Base-by-base conservation (phyloP, 2,329 filamentous ascomycete species). In the Botrytis byssoidea region DNA sequence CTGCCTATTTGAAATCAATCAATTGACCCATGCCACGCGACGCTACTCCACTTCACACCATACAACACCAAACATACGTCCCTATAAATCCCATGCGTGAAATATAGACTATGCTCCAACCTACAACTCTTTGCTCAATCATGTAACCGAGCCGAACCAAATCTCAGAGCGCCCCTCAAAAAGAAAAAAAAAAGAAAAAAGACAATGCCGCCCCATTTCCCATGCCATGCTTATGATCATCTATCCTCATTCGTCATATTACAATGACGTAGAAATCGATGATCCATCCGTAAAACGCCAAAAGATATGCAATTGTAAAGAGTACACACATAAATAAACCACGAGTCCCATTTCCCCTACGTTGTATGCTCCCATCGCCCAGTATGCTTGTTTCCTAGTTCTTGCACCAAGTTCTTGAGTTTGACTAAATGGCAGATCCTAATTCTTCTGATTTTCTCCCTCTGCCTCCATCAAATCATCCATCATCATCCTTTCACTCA, bases 401-500 rank as follows among this genome's bases (percentile, higher is more conserved):
- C 46, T 16, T 12, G 46, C 18, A 51, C 20, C 64, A 35, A 20
- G 14, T n/a, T 51, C 65, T n/a, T 29, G 35, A 67, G n/a, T 40
- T 29, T 40, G 32, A 22, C 35, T 25, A 9, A n/a, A 37, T 67
- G 32, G 22, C 35, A 46, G 32, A 40, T 55, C 7, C 63, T 35
- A 67, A 29, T 9, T 51, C 46, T n/a, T 67, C 14, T 67, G 64
- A 14, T 29, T 72, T n/a, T 40, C 72, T 35, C 70, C 74, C 29
- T 76, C 76, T 12, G 61, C 74, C 48, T 79, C 77, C 60, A 74
- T 67, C 32, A 79, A 73, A 65, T 81, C 80, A 55, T 82, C 80
- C 75, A 80, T 74, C 73, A 77, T 74, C 75, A 82, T 77, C 46
- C 80, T 75, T 73, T 82, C 80, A 61, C 74, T 79, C 75, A 82